Conservation (phyloP, 129 eudicot species). For the Solidago caesia region DNA sequence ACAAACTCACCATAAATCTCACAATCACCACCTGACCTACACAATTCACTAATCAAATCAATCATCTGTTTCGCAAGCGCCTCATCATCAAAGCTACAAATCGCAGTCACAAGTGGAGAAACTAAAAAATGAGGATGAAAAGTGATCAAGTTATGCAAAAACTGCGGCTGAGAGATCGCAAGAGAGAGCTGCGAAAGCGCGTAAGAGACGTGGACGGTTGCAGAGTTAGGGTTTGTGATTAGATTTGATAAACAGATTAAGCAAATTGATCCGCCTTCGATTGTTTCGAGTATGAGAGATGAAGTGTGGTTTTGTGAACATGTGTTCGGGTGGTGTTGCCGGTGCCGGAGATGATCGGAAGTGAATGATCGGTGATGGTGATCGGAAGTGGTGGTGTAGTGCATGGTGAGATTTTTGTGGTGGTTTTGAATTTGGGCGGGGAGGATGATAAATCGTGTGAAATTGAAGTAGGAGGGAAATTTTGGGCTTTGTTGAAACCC, state of each 20-base stretch:
- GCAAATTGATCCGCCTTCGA: constrained; percentile 80
- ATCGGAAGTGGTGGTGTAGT: constrained; percentile 27
- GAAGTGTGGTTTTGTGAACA: constrained; percentile 73
- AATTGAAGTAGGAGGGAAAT: too few species aligned
- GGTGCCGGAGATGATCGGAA: constrained; percentile 28
- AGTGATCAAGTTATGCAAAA: constrained; percentile 48
- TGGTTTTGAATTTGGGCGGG: background rate
- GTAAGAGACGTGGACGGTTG: constrained; percentile 80
- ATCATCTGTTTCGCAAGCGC: constrained; percentile 61
- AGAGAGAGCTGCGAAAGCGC: constrained; percentile 88
- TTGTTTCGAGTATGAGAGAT: constrained; percentile 52
- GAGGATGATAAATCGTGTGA: too few species aligned
- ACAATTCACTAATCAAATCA: constrained; percentile 45
- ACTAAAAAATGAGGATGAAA: constrained; percentile 72
- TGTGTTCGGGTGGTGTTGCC: constrained; percentile 20
- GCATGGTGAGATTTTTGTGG: background rate
- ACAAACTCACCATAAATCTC: constrained; percentile 60
- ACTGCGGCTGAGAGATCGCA: constrained; percentile 61
- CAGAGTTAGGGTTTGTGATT: constrained; percentile 64
- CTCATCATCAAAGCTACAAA: constrained; percentile 60
- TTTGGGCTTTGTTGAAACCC: too few species aligned
- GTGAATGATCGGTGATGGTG: constrained; percentile 26
- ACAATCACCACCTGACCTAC: constrained; percentile 30
- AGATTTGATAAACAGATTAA: constrained; percentile 76
- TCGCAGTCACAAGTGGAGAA: constrained; percentile 61